These are phyloP conservation scores for Monosporascus sp. DNA, from an alignment of 2,329 filamentous ascomycete genomes.

Conservation along the genomic window DNA sequence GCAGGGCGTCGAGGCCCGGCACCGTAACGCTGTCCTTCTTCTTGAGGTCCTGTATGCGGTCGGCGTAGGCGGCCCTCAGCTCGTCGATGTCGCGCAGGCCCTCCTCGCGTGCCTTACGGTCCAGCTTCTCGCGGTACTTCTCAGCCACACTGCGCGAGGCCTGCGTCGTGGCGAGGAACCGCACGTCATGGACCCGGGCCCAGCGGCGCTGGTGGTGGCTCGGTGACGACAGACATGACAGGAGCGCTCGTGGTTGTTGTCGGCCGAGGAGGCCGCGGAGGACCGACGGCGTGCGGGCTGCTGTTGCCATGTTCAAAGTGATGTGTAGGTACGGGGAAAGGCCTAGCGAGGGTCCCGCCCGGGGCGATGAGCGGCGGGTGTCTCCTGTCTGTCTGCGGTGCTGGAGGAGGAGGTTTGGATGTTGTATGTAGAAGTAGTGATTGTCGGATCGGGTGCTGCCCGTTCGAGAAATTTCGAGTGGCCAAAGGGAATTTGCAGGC, in stretches of 20 bases:
- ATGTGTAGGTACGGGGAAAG: not conserved
- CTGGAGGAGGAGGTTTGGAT: no score
- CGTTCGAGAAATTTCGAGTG: no score
- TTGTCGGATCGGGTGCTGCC: no score
- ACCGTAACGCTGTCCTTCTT: slow-evolving; percentile 57
- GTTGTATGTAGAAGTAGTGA: no score
- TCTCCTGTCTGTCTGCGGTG: no score
- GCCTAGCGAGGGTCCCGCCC: not conserved
- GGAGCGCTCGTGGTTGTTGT: slow-evolving; percentile 26
- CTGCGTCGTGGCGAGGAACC: slow-evolving; percentile 78
- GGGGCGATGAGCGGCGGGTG: no score
- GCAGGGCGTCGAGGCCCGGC: slow-evolving; percentile 29
- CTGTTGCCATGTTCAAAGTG: slow-evolving; percentile 1
- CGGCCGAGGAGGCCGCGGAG: slow-evolving; percentile 41
- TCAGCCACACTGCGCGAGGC: slow-evolving; percentile 65
- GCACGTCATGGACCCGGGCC: slow-evolving; percentile 88
- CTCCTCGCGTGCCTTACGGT: slow-evolving; percentile 70
- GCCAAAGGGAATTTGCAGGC: no score
- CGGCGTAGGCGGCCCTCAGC: slow-evolving; percentile 76
- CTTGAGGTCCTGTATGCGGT: slow-evolving; percentile 70
- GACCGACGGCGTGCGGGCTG: slow-evolving; percentile 18
- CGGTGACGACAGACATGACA: slow-evolving; percentile 21
- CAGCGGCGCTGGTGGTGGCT: slow-evolving; percentile 70
- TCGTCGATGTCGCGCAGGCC: slow-evolving; percentile 66
- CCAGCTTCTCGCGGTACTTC: slow-evolving; percentile 83